phyloP scores from a whole-genome alignment of 2,329 filamentous ascomycete genomes.

The Fusarium sp. region DNA sequence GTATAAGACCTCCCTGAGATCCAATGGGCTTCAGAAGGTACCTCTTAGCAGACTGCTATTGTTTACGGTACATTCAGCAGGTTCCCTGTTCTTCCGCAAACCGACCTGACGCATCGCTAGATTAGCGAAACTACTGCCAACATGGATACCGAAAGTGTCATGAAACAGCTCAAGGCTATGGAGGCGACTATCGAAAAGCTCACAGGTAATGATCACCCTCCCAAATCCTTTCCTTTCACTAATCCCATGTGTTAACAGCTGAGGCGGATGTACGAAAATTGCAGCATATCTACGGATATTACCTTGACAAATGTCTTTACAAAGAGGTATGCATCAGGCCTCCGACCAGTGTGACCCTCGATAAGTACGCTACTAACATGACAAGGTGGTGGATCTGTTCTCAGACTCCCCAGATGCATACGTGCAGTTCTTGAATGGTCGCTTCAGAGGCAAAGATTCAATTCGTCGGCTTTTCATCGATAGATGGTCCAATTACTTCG shows the following conservation, averaged over 20 bases:
- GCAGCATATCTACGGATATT: background rate
- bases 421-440: background rate
- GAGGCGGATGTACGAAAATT: background rate
- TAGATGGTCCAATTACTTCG: background rate
- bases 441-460: background rate
- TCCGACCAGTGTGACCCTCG: background rate
- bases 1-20: background rate
- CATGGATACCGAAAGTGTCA: background rate
- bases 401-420: background rate
- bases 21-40: background rate
- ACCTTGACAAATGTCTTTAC: constrained; percentile 1
- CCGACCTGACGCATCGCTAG: background rate
- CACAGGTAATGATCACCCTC: rapidly evolving
- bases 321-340: background rate
- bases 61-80: background rate
- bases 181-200: background rate
- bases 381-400: background rate
- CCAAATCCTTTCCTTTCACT: background rate
- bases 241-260: background rate
- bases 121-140: background rate
- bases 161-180: background rate
- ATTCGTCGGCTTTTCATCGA: background rate
- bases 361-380: background rate
- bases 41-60: background rate
- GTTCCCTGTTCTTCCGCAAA: background rate